A percentile compares a stretch with the other conserved stretches of the same genome.
Conservation (phyloP, 2,329 filamentous ascomycete species). For the Trichoderma sp. region DNA sequence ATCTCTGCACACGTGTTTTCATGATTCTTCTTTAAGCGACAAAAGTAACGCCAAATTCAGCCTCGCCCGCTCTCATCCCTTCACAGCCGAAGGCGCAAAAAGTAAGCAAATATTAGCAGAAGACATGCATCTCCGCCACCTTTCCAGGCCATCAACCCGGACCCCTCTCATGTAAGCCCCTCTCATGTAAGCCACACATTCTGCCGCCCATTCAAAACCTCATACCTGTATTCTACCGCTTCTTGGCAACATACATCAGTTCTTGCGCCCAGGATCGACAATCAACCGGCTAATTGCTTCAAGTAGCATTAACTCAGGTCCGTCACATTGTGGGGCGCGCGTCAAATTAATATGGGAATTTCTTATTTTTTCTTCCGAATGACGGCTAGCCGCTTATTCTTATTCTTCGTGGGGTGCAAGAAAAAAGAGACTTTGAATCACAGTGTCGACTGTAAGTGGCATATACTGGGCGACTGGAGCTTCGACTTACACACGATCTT, state of each 20-base stretch:
- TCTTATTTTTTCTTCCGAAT: neutral
- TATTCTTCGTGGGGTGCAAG: neutral
- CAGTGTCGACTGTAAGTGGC: neutral
- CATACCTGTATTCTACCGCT: neutral
- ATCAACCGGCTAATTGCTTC: neutral
- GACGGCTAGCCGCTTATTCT: neutral
- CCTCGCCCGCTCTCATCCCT: neutral
- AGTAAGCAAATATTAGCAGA: neutral
- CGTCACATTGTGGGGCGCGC: slow-evolving; percentile 1
- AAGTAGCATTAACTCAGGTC: neutral
- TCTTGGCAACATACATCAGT: neutral
- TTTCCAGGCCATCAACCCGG: neutral
- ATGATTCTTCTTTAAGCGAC: neutral
- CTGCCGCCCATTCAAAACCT: neutral
- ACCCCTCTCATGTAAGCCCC: neutral
- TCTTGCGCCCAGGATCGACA: neutral
- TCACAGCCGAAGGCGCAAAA: neutral
- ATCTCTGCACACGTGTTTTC: neutral
- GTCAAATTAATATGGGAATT: neutral
- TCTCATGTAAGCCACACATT: neutral
- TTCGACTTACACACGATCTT: slow-evolving; percentile 6
- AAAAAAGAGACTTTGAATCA: slow-evolving; percentile 9
- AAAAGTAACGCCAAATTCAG: neutral
- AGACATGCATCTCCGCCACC: neutral
- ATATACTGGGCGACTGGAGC: slow-evolving; percentile 15